Conservation (phyloP, 768 basidiomycete species). For the Lentinula aciculospora region DNA sequence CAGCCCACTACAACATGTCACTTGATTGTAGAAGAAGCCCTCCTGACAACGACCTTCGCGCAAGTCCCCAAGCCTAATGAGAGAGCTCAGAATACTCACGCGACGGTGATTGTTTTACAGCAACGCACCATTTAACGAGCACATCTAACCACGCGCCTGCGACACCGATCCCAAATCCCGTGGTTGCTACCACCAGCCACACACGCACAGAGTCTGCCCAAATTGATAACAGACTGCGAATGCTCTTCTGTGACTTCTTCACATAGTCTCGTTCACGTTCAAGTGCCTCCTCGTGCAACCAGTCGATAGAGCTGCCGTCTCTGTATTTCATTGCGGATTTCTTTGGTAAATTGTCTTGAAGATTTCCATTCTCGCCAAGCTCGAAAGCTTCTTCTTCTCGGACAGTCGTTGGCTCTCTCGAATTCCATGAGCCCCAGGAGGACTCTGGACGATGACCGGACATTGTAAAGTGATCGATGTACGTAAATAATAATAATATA, state of each 20-base stretch:
- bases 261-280: conserved; percentile 53
- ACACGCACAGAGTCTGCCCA: conserved; percentile 51
- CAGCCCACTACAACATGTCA: conserved; percentile 64
- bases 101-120: background rate
- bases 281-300: conserved; percentile 59
- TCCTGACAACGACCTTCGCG: conserved; percentile 64
- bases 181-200: conserved; percentile 65
- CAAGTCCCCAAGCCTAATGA: conserved; percentile 57
- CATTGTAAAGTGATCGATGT: too few relatives aligned
- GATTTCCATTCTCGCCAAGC: conserved; percentile 2
- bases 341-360: background rate
- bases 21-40: conserved; percentile 69
- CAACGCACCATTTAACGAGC: conserved; percentile 61
- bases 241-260: conserved; percentile 45
- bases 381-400: conserved; percentile 3
- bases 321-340: conserved; percentile 29
- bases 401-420: background rate
- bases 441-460: conserved; percentile 1
- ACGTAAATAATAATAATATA: background rate
- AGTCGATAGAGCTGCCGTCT: conserved; percentile 64
- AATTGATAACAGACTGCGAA: conserved; percentile 50
- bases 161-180: conserved; percentile 62
- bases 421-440: conserved; percentile 2
- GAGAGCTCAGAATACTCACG: background rate
- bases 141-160: conserved; percentile 72